These are phyloP conservation scores for Colletotrichum costaricense DNA, from an alignment of 2,329 filamentous ascomycete genomes.

Conservation along the genomic window DNA sequence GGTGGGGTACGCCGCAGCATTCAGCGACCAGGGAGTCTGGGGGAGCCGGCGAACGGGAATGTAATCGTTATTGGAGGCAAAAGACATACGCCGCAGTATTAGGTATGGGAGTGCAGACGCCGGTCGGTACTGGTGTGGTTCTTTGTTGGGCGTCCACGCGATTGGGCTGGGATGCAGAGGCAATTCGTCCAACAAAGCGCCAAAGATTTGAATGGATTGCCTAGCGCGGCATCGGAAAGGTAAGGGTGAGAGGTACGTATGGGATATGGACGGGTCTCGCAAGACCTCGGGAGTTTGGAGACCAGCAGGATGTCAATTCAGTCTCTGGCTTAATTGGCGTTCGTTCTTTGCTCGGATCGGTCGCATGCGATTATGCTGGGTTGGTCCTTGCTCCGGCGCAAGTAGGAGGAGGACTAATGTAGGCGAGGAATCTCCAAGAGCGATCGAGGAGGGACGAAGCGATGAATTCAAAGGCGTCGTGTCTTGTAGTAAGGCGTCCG, in stretches of 20 bases:
- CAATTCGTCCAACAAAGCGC: not conserved
- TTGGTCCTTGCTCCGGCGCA: conserved; percentile 30
- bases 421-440: conserved; percentile 7
- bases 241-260: not conserved
- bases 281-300: conserved; percentile 5
- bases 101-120: not conserved
- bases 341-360: conserved; percentile 22
- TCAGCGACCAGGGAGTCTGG: conserved; percentile 27
- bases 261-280: not conserved
- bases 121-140: conserved; percentile 22
- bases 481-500: too few relatives aligned
- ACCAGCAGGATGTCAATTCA: conserved; percentile 22
- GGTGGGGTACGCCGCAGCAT: conserved; percentile 9
- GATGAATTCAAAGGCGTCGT: not conserved
- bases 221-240: not conserved
- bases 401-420: conserved; percentile 2
- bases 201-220: not conserved
- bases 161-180: conserved; percentile 26
- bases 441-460: conserved; percentile 7
- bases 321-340: conserved; percentile 10
- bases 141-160: conserved; percentile 13
- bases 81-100: conserved; percentile 24
- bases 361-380: conserved; percentile 20
- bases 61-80: conserved; percentile 35
- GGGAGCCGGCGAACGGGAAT: conserved; percentile 24